Evolutionary conservation across 2,329 filamentous ascomycete genomes (phyloP), one percentile per base, ranked within the genome.

Genomic region (Apiospora saccharicola): DNA sequence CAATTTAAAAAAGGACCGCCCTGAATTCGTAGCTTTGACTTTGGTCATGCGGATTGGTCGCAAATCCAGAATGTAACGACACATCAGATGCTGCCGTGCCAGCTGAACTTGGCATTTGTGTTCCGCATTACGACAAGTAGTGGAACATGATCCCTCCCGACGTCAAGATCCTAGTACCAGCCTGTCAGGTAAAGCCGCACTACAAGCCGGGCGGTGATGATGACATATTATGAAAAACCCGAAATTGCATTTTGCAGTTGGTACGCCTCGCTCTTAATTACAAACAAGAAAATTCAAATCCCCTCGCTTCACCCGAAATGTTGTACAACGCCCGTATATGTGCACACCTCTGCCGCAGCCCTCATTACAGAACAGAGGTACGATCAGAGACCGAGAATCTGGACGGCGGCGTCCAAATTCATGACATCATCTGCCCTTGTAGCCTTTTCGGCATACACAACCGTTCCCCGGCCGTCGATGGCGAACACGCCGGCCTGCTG

Each of bases 401-500:
- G 74, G 2, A 80, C 78, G 1, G 83, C 86, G 30, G 82, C 82
- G 67, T 92, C 90, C 80, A 91, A 75, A 73, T 87, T 84, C 83
- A 89, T 83, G 67, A 86, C 77, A 77, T 89, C 87, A 74, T 88
- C 87, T 2, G 84, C 84, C 72, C 84, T 81, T 61, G 80, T 71
- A 3, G 85, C 85, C 77, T 87, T 88, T 4, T 83, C 83, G 4
- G 85, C 86, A 85, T 85, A 89, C 12, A 87, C 81, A 1, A 89
- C 84, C 10, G 82, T 85, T 12, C 86, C 86, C 19, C 83, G 81
- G 0, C 84, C 84, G 72, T 89, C 85, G 3, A 89, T 80, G 4
- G 86, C 85, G 78, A 87, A 89, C 1, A 86, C 83, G 0, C 87
- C 86, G 1, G 85, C 83, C 77, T 87, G 85, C 78, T 88, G 87